Conservation (phyloP, 108 stramenopile species). For the Nitzschia sp. region DNA sequence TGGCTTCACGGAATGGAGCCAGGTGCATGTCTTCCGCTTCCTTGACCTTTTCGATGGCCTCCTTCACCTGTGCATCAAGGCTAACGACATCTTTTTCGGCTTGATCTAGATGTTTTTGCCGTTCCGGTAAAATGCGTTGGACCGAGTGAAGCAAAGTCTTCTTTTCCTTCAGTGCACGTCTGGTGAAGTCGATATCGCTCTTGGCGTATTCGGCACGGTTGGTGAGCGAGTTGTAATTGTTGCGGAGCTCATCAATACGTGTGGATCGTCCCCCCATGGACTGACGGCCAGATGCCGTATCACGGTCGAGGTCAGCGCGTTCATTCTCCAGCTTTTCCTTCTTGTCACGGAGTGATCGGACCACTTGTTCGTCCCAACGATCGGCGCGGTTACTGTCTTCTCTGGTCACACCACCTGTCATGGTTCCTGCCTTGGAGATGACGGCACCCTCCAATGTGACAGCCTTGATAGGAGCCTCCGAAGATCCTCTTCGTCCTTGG, state of each 20-base stretch:
- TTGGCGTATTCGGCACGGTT: constrained; percentile 76
- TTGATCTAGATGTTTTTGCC: constrained; percentile 43
- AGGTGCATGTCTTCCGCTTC: constrained; percentile 80
- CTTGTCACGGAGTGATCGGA: constrained; percentile 63
- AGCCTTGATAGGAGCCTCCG: constrained; percentile 81
- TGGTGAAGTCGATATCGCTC: constrained; percentile 73
- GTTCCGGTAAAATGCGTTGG: constrained; percentile 45
- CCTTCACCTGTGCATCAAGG: constrained; percentile 43
- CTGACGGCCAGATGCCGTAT: constrained; percentile 45
- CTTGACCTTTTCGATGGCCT: constrained; percentile 53
- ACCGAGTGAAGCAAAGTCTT: constrained; percentile 51
- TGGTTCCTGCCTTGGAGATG: constrained; percentile 96
- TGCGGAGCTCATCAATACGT: constrained; percentile 72
- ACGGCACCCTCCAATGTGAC: constrained; percentile 93
- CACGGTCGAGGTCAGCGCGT: constrained; percentile 61
- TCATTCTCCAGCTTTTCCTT: constrained; percentile 76
- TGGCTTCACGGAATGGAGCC: constrained; percentile 73
- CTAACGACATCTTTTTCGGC: constrained; percentile 53
- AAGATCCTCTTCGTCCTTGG: constrained; percentile 29
- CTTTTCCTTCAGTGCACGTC: constrained; percentile 75
- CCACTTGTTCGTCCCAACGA: constrained; percentile 72
- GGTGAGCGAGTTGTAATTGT: constrained; percentile 61
- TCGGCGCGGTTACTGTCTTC: constrained; percentile 71
- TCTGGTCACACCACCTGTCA: constrained; percentile 91
- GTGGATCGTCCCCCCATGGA: constrained; percentile 34